Evolutionary conservation across 768 basidiomycete genomes (phyloP).

Genomic region (Hericium coralloides): DNA sequence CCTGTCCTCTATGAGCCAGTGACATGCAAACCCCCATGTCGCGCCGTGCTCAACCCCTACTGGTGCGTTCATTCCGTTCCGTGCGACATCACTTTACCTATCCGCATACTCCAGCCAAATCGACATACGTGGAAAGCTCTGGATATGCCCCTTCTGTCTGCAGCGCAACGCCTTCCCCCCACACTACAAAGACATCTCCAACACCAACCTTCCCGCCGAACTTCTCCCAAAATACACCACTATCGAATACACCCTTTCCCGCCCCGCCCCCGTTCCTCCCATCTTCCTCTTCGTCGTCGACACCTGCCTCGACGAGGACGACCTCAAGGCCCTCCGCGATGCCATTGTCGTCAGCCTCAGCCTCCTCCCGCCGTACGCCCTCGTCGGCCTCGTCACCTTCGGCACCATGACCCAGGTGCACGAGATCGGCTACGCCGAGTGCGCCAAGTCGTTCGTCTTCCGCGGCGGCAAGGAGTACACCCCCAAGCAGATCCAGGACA

Average conservation of each 20-base stretch:
- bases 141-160: conserved; percentile 99
- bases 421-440: conserved; percentile 92
- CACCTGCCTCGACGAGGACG: conserved; percentile 92
- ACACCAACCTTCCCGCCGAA: conserved; percentile 93
- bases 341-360: conserved; percentile 91
- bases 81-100: conserved; percentile 1
- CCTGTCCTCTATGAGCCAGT: conserved; percentile 97
- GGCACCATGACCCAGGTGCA: conserved; percentile 80
- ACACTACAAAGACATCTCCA: conserved; percentile 98
- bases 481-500: conserved; percentile 95
- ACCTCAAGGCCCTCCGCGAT: conserved; percentile 91
- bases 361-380: conserved; percentile 85
- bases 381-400: conserved; percentile 92
- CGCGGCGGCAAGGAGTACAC: conserved; percentile 95
- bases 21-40: conserved; percentile 93
- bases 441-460: conserved; percentile 98
- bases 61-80: conserved; percentile 46
- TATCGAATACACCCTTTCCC: conserved; percentile 96
- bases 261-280: conserved; percentile 87
- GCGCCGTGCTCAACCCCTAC: conserved; percentile 95
- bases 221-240: conserved; percentile 97
- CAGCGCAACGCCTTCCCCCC: conserved; percentile 95
- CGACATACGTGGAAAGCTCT: conserved; percentile 95
- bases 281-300: conserved; percentile 97
- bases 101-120: conserved; percentile 63